These are phyloP conservation scores for Pseudogymnoascus sp. DNA, from an alignment of 2,329 filamentous ascomycete genomes.

Conservation along the genomic window DNA sequence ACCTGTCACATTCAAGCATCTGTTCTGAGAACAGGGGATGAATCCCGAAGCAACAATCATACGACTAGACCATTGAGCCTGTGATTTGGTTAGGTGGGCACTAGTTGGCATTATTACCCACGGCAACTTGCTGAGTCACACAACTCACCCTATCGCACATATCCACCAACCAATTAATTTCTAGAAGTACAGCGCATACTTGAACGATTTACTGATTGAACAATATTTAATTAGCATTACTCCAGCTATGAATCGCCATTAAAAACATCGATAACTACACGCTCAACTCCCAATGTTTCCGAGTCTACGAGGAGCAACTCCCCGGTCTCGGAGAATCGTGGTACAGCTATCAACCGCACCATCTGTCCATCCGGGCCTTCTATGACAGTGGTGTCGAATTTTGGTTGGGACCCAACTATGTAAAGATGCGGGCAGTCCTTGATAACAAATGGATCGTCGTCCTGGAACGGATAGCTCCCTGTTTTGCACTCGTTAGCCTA, in stretches of 20 bases:
- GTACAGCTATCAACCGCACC: slow-evolving; percentile 74
- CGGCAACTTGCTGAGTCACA: background rate
- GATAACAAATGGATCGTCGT: slow-evolving; percentile 84
- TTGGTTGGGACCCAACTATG: slow-evolving; percentile 78
- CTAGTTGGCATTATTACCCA: background rate
- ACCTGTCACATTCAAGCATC: slow-evolving; percentile 27
- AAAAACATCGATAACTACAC: slow-evolving; percentile 46
- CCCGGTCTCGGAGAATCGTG: slow-evolving; percentile 68
- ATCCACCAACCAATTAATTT: background rate
- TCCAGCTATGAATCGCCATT: background rate
- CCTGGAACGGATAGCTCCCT: slow-evolving; percentile 96
- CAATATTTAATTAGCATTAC: background rate
- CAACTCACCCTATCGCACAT: background rate
- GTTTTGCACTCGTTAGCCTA: background rate
- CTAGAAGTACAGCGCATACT: background rate
- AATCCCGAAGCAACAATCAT: slow-evolving; percentile 33
- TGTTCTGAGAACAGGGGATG: slow-evolving; percentile 21
- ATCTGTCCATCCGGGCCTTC: slow-evolving; percentile 58
- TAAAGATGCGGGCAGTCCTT: slow-evolving; percentile 81
- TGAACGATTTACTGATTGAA: background rate
- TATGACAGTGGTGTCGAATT: slow-evolving; percentile 65
- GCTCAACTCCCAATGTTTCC: slow-evolving; percentile 73
- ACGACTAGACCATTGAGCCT: slow-evolving; percentile 32
- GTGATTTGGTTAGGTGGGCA: background rate
- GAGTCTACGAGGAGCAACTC: slow-evolving; percentile 77